Percentiles rank a stretch among this genome's conserved stretches.
Conservation (phyloP, 2,329 filamentous ascomycete species). For the Arthrobotrys musiformis region DNA sequence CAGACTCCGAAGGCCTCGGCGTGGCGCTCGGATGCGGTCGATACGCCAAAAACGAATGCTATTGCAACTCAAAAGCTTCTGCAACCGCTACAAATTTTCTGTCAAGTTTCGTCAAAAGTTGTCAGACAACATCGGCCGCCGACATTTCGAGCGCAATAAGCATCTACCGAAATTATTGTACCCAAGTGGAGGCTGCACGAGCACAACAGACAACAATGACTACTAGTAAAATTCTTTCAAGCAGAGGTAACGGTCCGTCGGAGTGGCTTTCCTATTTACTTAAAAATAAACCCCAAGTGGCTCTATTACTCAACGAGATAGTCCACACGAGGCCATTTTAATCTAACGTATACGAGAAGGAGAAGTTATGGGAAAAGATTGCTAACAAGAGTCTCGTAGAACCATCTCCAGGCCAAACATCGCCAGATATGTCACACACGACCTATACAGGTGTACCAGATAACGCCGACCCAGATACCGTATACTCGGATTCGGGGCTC, state of each 20-base stretch:
- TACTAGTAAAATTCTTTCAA: conserved; percentile 7
- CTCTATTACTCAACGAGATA: neutral
- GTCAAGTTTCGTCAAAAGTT: conserved; percentile 57
- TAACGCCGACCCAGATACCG: neutral
- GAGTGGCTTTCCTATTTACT: neutral
- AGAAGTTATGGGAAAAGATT: neutral
- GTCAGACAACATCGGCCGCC: conserved; percentile 55
- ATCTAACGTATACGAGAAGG: no score
- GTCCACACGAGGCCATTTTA: neutral
- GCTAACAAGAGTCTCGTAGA: neutral
- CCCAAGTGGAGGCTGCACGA: conserved; percentile 7
- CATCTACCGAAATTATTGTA: conserved; percentile 26
- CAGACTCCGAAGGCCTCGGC: conserved; percentile 21
- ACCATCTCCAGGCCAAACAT: neutral
- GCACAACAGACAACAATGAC: conserved; percentile 1
- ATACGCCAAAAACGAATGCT: conserved; percentile 58
- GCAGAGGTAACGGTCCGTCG: conserved; percentile 5
- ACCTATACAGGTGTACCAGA: conserved; percentile 8
- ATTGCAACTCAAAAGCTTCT: conserved; percentile 56
- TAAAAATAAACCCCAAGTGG: neutral
- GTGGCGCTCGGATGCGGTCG: conserved; percentile 57
- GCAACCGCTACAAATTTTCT: conserved; percentile 59
- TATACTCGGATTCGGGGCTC: conserved; percentile 19
- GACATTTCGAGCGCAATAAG: conserved; percentile 58
- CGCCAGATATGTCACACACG: neutral